These are phyloP conservation scores for Lasiosphaeris hirsuta DNA, from an alignment of 495 filamentous ascomycete species.

Conservation along the genomic window DNA sequence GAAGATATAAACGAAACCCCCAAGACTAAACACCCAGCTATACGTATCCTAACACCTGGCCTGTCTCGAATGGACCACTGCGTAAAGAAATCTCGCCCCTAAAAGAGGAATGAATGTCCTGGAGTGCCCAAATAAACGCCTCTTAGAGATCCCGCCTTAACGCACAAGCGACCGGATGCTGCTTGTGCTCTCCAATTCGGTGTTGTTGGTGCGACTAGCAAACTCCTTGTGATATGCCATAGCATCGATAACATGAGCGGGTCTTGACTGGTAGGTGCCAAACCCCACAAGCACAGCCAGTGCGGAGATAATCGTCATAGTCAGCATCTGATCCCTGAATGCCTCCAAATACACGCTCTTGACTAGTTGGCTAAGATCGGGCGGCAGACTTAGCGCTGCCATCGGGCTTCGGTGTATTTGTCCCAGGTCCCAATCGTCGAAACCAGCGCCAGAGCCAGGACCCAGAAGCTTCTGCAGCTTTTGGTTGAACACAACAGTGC, in stretches of 20 bases:
- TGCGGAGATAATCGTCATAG: conserved; percentile 24
- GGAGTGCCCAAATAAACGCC: not conserved
- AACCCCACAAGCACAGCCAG: conserved; percentile 29
- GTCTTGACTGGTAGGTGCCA: conserved; percentile 17
- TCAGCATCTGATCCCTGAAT: conserved; percentile 26
- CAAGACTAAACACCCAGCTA: too few relatives aligned
- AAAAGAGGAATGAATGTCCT: not conserved
- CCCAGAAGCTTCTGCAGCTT: conserved; percentile 12
- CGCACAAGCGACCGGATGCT: conserved; percentile 25
- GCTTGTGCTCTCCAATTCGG: conserved; percentile 27
- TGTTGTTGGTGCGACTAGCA: conserved; percentile 14
- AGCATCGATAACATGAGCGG: conserved; percentile 17
- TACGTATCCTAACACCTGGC: too few relatives aligned
- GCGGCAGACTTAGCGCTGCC: conserved; percentile 4
- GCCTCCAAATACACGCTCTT: conserved; percentile 20
- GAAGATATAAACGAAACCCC: too few relatives aligned
- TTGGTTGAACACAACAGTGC: conserved; percentile 43
- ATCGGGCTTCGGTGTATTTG: conserved; percentile 20
- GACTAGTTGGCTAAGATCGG: conserved; percentile 6
- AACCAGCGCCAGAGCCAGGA: conserved; percentile 13
- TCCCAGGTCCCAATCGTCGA: conserved; percentile 19
- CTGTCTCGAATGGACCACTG: too few relatives aligned
- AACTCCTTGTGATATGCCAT: conserved; percentile 27
- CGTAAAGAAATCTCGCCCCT: not conserved
- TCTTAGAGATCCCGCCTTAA: not conserved